Conservation (phyloP, 2,329 filamentous ascomycete species). For the Epichloe baconii region DNA sequence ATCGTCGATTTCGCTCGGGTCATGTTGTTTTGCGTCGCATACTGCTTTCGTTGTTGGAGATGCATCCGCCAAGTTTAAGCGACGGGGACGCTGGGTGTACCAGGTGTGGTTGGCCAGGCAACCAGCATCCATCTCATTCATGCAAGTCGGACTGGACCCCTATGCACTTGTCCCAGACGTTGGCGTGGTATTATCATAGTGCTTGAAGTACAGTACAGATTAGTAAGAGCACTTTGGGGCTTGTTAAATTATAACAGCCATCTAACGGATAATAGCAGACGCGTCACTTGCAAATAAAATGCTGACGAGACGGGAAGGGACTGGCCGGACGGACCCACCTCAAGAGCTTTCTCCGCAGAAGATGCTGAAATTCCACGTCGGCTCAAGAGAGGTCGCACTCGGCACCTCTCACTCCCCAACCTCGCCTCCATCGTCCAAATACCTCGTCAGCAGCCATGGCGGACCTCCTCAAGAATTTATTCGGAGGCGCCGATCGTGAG, state of each 20-base stretch:
- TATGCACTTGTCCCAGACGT: too few species aligned
- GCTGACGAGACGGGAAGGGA: too few species aligned
- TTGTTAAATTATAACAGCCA: too few species aligned
- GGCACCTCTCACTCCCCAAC: constrained; percentile 6
- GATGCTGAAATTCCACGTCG: constrained; percentile 7
- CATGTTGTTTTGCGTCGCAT: constrained; percentile 23
- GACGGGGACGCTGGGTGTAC: too few species aligned
- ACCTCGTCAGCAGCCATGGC: constrained; percentile 32
- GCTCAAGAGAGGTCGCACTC: constrained; percentile 5
- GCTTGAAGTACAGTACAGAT: too few species aligned
- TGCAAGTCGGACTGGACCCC: too few species aligned
- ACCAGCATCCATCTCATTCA: background rate
- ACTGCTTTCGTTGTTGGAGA: background rate
- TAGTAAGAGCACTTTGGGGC: too few species aligned
- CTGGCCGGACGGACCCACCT: background rate
- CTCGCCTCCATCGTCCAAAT: constrained; percentile 2
- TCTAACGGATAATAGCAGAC: too few species aligned
- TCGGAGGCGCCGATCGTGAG: constrained; percentile 50
- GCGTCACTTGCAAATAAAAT: too few species aligned
- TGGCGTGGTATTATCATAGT: too few species aligned
- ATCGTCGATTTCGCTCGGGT: constrained; percentile 28
- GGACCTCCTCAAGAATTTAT: constrained; percentile 52
- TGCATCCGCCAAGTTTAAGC: background rate
- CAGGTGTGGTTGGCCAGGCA: constrained; percentile 7
- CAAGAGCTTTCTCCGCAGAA: background rate